phyloP scores from a whole-genome alignment of 495 filamentous ascomycete species.

The Penicillium tannophilum region DNA sequence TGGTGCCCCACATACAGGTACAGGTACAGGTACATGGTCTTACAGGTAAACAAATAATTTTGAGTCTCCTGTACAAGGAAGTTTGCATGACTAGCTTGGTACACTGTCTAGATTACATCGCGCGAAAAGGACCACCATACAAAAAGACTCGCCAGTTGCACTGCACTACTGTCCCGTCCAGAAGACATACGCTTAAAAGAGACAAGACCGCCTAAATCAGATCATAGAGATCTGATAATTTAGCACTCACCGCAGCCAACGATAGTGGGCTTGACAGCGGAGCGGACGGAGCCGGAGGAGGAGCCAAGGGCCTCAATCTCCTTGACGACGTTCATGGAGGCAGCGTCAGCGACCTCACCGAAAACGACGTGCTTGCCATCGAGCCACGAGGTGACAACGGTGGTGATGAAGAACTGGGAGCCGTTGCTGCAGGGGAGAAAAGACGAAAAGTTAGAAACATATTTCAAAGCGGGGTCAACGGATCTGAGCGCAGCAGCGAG shows the following conservation, averaged over 20 bases:
- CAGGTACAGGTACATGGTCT: not conserved
- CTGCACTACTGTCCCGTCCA: slow-evolving; percentile 2
- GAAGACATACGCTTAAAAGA: slow-evolving; percentile 21
- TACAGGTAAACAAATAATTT: slow-evolving; percentile 1
- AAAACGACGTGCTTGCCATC: slow-evolving; percentile 99
- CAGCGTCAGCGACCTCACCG: slow-evolving; percentile 76
- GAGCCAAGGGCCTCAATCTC: slow-evolving; percentile 73
- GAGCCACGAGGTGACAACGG: slow-evolving; percentile 86
- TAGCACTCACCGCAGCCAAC: slow-evolving; percentile 60
- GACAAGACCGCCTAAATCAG: slow-evolving; percentile 19
- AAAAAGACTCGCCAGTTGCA: slow-evolving; percentile 14
- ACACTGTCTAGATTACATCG: slow-evolving; percentile 32
- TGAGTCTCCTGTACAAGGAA: slow-evolving; percentile 14
- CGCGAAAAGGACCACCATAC: slow-evolving; percentile 19
- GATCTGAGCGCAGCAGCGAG: slow-evolving; percentile 6
- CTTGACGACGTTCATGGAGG: slow-evolving; percentile 66
- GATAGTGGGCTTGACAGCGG: slow-evolving; percentile 68
- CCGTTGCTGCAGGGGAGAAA: slow-evolving; percentile 69
- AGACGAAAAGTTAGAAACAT: not conserved
- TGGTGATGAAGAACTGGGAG: slow-evolving; percentile 98
- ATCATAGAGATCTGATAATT: slow-evolving; percentile 22
- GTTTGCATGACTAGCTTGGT: slow-evolving; percentile 29
- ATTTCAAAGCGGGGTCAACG: slow-evolving; percentile 6
- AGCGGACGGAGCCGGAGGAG: slow-evolving; percentile 61
- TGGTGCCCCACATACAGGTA: not conserved